A percentile compares a stretch with the other conserved stretches of the same genome.
These are phyloP conservation scores for Trichoderma orchidacearum DNA, from an alignment of 495 filamentous ascomycete genomes.

Conservation along the genomic window DNA sequence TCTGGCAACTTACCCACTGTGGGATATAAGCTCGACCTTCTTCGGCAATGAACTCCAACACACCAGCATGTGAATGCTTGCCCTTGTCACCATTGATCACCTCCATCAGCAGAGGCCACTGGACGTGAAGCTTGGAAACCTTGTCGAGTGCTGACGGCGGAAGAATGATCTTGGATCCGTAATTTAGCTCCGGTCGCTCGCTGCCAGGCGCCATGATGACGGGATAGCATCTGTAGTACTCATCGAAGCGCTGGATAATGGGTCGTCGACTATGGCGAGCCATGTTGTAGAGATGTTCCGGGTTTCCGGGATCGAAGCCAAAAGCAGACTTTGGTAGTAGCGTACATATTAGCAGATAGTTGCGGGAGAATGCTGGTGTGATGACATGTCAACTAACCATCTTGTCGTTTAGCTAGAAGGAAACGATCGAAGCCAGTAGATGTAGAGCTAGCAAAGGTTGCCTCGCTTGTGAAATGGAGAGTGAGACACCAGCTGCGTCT, in stretches of 20 bases:
- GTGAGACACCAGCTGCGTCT: neutral
- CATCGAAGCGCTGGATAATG: constrained; percentile 63
- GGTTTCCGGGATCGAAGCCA: constrained; percentile 42
- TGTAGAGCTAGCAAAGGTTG: neutral
- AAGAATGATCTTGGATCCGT: constrained; percentile 93
- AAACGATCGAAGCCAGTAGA: neutral
- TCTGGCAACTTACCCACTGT: constrained; percentile 58
- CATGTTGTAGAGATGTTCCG: constrained; percentile 34
- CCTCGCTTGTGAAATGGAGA: neutral
- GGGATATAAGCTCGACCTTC: constrained; percentile 94
- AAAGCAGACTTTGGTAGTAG: constrained; percentile 9
- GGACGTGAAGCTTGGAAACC: constrained; percentile 88
- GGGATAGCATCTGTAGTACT: constrained; percentile 94
- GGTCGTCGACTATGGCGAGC: constrained; percentile 22
- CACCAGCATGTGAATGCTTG: constrained; percentile 77
- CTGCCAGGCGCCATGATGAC: constrained; percentile 87
- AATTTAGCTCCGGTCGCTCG: constrained; percentile 81
- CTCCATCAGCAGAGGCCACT: constrained; percentile 96
- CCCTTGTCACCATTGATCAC: constrained; percentile 73
- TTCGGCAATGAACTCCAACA: constrained; percentile 93
- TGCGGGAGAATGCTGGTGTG: constrained; percentile 1
- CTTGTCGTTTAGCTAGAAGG: constrained; percentile 2
- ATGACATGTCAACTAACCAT: constrained; percentile 8
- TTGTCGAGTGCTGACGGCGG: constrained; percentile 92
- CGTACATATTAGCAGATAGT: neutral